Evolutionary conservation across 75 land plant genomes (phyloP).

Genomic region (Chamaecyparis obtusa): DNA sequence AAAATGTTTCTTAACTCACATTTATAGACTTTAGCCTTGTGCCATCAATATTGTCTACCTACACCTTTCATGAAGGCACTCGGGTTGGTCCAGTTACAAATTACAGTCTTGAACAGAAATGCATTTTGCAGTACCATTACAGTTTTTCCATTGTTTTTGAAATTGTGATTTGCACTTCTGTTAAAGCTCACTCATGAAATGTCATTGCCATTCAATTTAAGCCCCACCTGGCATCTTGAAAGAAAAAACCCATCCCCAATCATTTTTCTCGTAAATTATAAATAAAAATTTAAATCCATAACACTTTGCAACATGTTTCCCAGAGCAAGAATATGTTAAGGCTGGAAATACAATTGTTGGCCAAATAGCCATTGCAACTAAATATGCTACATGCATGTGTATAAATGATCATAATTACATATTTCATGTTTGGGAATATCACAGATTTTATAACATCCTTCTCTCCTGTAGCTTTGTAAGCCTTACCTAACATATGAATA

Average conservation of each 20-base stretch:
- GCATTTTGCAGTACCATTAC: neutral
- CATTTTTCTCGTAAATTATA: neutral
- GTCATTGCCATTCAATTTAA: neutral
- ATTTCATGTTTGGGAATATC: neutral
- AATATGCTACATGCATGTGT: neutral
- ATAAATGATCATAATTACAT: neutral
- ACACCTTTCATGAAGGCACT: neutral
- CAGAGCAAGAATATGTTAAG: neutral
- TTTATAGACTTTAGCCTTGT: neutral
- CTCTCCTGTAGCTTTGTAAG: neutral
- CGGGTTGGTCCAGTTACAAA: neutral
- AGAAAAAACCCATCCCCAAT: neutral
- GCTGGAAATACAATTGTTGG: neutral
- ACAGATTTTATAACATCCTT: neutral
- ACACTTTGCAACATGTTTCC: neutral
- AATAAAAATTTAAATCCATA: neutral
- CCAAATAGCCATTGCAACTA: neutral
- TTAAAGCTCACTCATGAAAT: neutral
- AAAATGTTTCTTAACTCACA: neutral
- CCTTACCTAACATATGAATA: neutral
- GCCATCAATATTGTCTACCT: neutral
- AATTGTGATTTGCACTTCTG: neutral
- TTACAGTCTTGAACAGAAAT: neutral
- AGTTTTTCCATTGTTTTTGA: neutral
- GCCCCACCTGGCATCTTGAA: neutral